Conservation (phyloP, 2,329 filamentous ascomycete genomes). For the Talaromyces sp. region DNA sequence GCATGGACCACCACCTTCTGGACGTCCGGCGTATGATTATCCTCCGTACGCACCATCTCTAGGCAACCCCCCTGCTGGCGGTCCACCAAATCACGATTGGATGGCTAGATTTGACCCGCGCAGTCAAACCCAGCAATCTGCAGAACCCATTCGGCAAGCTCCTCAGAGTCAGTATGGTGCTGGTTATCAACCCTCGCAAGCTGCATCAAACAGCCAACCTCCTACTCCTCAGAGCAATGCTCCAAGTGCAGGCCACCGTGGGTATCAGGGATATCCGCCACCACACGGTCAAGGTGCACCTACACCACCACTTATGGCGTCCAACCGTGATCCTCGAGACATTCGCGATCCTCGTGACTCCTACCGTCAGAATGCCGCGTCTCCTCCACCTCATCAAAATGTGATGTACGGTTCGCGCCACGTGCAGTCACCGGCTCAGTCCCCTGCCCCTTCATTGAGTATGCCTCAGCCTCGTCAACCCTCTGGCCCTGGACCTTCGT, state of each 20-base stretch:
- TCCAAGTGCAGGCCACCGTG: slow-evolving; percentile 8
- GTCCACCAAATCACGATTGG: slow-evolving; percentile 38
- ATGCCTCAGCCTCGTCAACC: slow-evolving; percentile 30
- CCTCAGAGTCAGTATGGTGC: slow-evolving; percentile 29
- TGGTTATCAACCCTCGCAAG: slow-evolving; percentile 10
- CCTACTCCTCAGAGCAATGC: slow-evolving; percentile 13
- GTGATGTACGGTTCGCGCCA: slow-evolving; percentile 33
- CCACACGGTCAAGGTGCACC: slow-evolving; percentile 25
- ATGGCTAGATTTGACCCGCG: slow-evolving; percentile 43
- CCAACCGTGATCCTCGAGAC: slow-evolving; percentile 21
- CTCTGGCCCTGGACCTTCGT: slow-evolving; percentile 24
- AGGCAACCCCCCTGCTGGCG: slow-evolving; percentile 24
- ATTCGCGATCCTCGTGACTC: slow-evolving; percentile 29
- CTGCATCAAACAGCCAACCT: slow-evolving; percentile 12
- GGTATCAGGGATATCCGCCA: slow-evolving; percentile 19
- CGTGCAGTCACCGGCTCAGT: slow-evolving; percentile 31
- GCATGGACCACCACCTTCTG: slow-evolving; percentile 17
- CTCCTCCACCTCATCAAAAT: slow-evolving; percentile 32
- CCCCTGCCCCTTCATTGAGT: slow-evolving; percentile 30
- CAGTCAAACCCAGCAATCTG: slow-evolving; percentile 28
- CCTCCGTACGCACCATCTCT: slow-evolving; percentile 30
- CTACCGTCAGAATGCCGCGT: slow-evolving; percentile 25
- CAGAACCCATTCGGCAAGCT: slow-evolving; percentile 28
- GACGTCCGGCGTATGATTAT: slow-evolving; percentile 30
- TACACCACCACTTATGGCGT: slow-evolving; percentile 18